Evolutionary conservation across 129 eudicot genomes (phyloP).

Genomic region (Heracleum sosnowskyi): DNA sequence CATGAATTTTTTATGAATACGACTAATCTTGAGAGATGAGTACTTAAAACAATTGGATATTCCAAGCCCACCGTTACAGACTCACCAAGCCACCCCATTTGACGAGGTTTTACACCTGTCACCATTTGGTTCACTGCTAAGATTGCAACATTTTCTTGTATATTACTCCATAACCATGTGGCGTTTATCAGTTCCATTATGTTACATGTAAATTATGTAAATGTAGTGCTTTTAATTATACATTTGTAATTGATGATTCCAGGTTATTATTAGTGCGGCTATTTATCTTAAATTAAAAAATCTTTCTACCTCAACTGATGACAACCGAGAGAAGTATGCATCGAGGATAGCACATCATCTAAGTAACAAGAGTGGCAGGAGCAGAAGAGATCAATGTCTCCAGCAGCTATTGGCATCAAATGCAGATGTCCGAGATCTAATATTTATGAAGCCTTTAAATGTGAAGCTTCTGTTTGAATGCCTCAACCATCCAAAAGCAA

Average conservation of each 20-base stretch:
- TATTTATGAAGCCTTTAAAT: slow-evolving; percentile 59
- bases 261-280: slow-evolving; percentile 73
- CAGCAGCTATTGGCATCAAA: slow-evolving; percentile 36
- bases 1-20: neutral
- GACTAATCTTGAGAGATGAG: neutral
- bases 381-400: slow-evolving; percentile 26
- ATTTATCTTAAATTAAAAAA: slow-evolving; percentile 58
- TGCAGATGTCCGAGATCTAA: slow-evolving; percentile 35
- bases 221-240: neutral
- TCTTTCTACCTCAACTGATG: slow-evolving; percentile 8
- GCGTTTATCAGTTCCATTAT: neutral
- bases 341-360: slow-evolving; percentile 38
- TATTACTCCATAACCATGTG: neutral
- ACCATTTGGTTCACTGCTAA: neutral
- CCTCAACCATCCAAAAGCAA: slow-evolving; percentile 66
- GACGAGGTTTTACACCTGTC: neutral
- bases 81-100: neutral
- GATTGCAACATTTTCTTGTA: neutral
- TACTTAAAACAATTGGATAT: neutral
- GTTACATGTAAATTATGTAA: neutral
- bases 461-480: slow-evolving; percentile 53
- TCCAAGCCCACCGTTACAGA: neutral
- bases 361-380: slow-evolving; percentile 21
- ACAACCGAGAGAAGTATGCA: slow-evolving; percentile 25
- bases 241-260: slow-evolving; percentile 2